Conservation (phyloP, 2,329 filamentous ascomycete species). For the Raffaelea deltoideospora region DNA sequence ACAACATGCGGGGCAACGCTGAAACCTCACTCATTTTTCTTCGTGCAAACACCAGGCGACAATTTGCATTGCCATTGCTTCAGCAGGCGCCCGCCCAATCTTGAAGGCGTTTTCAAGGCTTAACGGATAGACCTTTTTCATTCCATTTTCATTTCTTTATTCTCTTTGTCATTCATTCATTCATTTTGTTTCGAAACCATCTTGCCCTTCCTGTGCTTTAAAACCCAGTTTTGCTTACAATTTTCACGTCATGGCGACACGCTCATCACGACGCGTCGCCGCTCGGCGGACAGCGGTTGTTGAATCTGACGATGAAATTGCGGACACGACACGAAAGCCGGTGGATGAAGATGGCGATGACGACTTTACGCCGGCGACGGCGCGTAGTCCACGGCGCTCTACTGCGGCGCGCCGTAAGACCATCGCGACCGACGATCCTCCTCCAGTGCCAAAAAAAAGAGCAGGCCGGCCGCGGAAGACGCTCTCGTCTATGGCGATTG, state of each 20-base stretch:
- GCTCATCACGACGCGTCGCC: slow-evolving; percentile 29
- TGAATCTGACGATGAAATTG: slow-evolving; percentile 64
- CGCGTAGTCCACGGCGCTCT: slow-evolving; percentile 29
- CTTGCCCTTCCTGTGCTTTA: not conserved
- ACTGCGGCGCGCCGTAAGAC: slow-evolving; percentile 21
- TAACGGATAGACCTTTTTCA: too few relatives aligned
- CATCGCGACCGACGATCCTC: slow-evolving; percentile 23
- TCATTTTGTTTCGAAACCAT: not conserved
- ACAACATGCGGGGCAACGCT: slow-evolving; percentile 12
- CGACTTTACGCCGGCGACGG: slow-evolving; percentile 64
- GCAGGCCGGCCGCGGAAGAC: slow-evolving; percentile 28
- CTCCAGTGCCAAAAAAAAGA: slow-evolving; percentile 13
- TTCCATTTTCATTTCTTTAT: not conserved
- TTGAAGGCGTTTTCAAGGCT: too few relatives aligned
- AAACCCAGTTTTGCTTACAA: not conserved
- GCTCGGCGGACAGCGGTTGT: slow-evolving; percentile 58
- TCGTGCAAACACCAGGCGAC: not conserved
- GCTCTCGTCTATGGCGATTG: slow-evolving; percentile 24
- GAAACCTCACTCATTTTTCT: slow-evolving; percentile 1
- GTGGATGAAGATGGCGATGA: slow-evolving; percentile 50
- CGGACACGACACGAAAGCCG: slow-evolving; percentile 27
- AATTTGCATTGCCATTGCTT: too few relatives aligned
- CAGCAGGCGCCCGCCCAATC: too few relatives aligned
- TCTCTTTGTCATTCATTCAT: too few relatives aligned
- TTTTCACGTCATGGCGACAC: slow-evolving; percentile 20